Conservation (phyloP, 257 asterid genomes). For the Ophiorrhiza pumila region DNA sequence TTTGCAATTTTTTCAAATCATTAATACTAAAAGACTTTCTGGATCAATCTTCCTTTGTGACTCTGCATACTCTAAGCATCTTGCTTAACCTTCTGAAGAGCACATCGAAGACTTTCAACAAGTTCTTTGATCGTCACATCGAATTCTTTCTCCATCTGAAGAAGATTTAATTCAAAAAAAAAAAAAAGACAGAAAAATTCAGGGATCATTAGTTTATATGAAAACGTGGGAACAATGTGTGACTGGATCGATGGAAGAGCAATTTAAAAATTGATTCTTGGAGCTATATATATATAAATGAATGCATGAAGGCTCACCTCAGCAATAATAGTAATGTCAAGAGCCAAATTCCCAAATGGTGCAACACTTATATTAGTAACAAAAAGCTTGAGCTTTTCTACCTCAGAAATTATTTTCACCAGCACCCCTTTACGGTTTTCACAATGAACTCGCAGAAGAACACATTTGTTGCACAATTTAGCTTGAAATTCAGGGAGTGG, state of each 20-base stretch:
- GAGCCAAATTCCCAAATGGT: conserved; percentile 33
- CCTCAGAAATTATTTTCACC: conserved; percentile 10
- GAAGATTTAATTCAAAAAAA: too few relatives aligned
- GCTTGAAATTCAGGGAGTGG: conserved; percentile 24
- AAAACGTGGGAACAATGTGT: too few relatives aligned
- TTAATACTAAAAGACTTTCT: too few relatives aligned
- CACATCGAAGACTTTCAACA: conserved; percentile 14
- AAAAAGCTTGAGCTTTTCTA: conserved; percentile 16
- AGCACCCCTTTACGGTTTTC: conserved; percentile 14
- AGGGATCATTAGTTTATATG: background rate
- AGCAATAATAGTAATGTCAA: conserved; percentile 24
- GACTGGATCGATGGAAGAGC: background rate
- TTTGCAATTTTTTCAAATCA: too few relatives aligned
- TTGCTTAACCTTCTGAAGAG: background rate
- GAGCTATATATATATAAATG: background rate
- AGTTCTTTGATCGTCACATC: conserved; percentile 19
- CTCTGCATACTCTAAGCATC: background rate
- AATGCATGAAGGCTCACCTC: conserved; percentile 4
- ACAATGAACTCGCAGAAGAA: conserved; percentile 20
- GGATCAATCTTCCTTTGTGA: background rate
- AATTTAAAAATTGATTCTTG: background rate
- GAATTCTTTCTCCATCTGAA: conserved; percentile 40
- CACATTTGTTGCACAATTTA: conserved; percentile 7
- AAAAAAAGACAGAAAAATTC: background rate
- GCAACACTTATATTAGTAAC: conserved; percentile 10